Conservation (phyloP, 2,329 filamentous ascomycete species). For the Trichophyton verrucosum region DNA sequence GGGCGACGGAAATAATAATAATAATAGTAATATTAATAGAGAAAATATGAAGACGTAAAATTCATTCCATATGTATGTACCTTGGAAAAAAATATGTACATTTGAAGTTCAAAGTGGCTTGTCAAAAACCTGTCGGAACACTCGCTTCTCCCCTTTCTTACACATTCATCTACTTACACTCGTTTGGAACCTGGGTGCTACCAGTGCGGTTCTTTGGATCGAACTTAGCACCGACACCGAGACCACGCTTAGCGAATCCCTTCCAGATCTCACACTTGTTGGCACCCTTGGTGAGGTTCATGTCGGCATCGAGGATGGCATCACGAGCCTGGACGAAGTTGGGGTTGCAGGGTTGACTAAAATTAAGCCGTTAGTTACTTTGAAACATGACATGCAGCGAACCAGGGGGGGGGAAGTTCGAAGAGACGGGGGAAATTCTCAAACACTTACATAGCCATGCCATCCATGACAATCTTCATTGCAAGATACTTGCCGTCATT, state of each 20-base stretch:
- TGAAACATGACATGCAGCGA: background rate
- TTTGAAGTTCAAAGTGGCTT: background rate
- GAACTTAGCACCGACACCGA: constrained; percentile 3
- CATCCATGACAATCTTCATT: constrained; percentile 12
- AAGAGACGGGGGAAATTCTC: background rate
- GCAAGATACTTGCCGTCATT: constrained; percentile 11
- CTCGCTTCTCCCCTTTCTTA: too few species aligned
- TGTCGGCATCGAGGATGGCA: constrained; percentile 11
- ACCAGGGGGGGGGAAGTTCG: background rate
- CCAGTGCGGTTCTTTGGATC: background rate
- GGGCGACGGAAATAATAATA: background rate
- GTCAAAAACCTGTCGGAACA: background rate
- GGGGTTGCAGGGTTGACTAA: constrained; percentile 11
- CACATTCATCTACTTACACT: background rate
- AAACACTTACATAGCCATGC: constrained; percentile 12
- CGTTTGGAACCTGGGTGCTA: background rate
- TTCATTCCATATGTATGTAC: background rate
- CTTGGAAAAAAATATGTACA: background rate
- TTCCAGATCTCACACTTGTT: constrained; percentile 13
- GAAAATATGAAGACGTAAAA: background rate
- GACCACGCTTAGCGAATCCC: constrained; percentile 10
- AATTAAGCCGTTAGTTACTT: background rate
- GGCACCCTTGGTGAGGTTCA: constrained; percentile 9
- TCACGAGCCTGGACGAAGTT: constrained; percentile 13
- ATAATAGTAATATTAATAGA: background rate